phyloP scores from a whole-genome alignment of 73 alveolate genomes.

The Paraurostyla sp. region DNA sequence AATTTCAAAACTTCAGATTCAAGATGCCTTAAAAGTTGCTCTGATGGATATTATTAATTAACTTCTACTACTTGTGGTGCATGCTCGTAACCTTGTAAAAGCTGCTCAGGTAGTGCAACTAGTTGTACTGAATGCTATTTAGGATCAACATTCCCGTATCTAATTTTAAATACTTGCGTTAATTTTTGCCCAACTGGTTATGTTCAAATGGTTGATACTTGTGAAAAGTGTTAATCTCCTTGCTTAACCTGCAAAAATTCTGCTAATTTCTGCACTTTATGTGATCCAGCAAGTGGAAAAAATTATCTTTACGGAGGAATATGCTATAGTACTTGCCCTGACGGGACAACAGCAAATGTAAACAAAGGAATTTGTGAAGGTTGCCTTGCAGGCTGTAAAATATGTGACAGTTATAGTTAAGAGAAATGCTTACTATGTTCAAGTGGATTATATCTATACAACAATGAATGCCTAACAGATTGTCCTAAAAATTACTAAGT shows the following conservation, averaged over 20 bases:
- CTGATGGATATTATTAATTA: not conserved
- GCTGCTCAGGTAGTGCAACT: not conserved
- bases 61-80: not conserved
- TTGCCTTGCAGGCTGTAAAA: not conserved
- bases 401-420: not conserved
- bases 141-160: not conserved
- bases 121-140: not conserved
- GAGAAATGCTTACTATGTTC: not conserved
- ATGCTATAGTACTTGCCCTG: not conserved
- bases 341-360: not conserved
- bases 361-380: not conserved
- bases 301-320: not conserved
- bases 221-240: not conserved
- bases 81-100: not conserved
- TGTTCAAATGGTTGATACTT: not conserved
- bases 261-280: not conserved
- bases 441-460: not conserved
- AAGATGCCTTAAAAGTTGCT: not conserved
- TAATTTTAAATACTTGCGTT: not conserved
- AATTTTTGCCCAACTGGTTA: not conserved
- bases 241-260: not conserved
- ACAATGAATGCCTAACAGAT: not conserved
- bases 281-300: not conserved
- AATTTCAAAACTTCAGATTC: not conserved
- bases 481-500: slow-evolving; percentile 36